Evolutionary conservation across 352 stramenopile genomes (phyloP), one percentile per base, ranked within the genome.

Genomic region (Globisporangium barbulae): DNA sequence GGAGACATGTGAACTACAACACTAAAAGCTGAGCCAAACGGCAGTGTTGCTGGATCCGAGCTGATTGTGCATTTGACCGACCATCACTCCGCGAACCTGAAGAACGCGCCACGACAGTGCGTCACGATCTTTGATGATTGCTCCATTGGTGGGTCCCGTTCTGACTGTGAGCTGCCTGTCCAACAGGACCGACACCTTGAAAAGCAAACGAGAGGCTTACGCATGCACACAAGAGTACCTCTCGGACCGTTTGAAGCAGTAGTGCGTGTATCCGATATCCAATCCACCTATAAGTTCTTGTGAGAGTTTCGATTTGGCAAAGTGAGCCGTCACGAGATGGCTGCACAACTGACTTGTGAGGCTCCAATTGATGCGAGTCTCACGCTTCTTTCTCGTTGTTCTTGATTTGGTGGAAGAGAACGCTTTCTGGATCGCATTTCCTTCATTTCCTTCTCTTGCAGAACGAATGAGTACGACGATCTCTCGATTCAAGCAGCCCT

Each of bases 61-160:
- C 10, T 17, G 55, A 57, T 42, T 48, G 53, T 60, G 53, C 19
- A 53, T 22, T 2, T 61, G 9, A 12, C 37, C 1, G 22, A 61
- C 39, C 37, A 61, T 48, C 54, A 61, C 54, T 61, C 54, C 22
- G 25, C 17, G 35, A 7, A 37, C 6, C 31, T 21, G 31, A 42
- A 33, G 54, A 61, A 61, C 35, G 37, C 37, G 54, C 54, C 35
- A 60, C 37, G 54, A 60, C 33, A 50, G 21, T 60, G 54, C 53
- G 53, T 60, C 53, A 49, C 53, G 35, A 60, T 60, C 53, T 49
- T 60, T 25, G n/a, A 60, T 60, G 53, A 57, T 57, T 55, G 49
- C 28, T 21, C 28, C 50, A 57, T 21, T 13, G n/a, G 30, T 33
- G 22, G 49, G 39, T 45, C 13, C 39, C 39, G 19, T 45, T 45